These are phyloP conservation scores for Gyrodon lividus DNA, from an alignment of 768 basidiomycete genomes.

Conservation along the genomic window DNA sequence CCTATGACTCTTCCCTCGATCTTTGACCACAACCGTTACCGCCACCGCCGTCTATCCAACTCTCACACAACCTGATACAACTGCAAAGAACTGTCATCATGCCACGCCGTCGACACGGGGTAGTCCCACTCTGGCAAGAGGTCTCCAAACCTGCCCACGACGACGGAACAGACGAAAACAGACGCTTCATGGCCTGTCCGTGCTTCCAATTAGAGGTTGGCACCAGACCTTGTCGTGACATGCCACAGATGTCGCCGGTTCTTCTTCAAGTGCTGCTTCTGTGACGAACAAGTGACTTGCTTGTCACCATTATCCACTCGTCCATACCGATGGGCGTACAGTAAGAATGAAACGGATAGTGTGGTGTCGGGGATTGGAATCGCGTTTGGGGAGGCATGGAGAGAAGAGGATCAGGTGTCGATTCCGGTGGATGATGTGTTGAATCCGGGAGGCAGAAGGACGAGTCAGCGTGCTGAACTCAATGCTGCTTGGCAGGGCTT, in stretches of 20 bases:
- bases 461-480: conserved; percentile 34
- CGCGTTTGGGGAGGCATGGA: neutral
- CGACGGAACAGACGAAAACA: no score
- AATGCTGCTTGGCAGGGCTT: conserved; percentile 28
- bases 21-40: no score
- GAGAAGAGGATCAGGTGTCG: conserved; percentile 9
- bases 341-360: conserved; percentile 22
- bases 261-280: conserved; percentile 5
- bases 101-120: no score
- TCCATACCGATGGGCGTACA: conserved; percentile 37
- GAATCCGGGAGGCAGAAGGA: conserved; percentile 18
- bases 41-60: no score
- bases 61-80: no score
- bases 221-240: neutral
- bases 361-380: conserved; percentile 16
- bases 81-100: no score
- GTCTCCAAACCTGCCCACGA: no score
- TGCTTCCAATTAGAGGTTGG: neutral
- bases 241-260: conserved; percentile 1
- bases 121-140: no score
- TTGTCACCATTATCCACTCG: conserved; percentile 25
- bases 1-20: no score
- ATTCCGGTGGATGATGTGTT: conserved; percentile 23
- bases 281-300: neutral
- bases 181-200: neutral